A percentile compares a stretch with the other conserved stretches of the same genome.
These are phyloP conservation scores for Termitomyces eurrhizus DNA, from an alignment of 768 basidiomycete species.

Conservation along the genomic window DNA sequence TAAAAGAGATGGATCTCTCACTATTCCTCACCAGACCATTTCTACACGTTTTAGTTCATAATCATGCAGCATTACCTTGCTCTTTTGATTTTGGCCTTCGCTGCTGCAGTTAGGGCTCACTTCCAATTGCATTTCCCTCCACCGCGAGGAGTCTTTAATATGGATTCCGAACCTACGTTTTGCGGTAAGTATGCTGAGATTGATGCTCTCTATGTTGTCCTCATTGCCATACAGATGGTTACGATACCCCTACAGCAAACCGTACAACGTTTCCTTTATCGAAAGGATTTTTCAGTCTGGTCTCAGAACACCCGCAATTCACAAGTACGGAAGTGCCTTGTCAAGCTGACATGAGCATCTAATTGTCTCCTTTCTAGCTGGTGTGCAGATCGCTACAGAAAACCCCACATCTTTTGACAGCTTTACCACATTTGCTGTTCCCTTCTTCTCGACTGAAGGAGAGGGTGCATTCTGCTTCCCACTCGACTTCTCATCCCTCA, in stretches of 20 bases:
- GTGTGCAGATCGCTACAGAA: slow-evolving; percentile 51
- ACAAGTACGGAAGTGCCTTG: slow-evolving; percentile 39
- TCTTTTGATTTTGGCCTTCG: slow-evolving; percentile 33
- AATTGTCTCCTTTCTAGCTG: slow-evolving; percentile 31
- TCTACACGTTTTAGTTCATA: not conserved
- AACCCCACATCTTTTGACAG: slow-evolving; percentile 42
- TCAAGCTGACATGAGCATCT: slow-evolving; percentile 4
- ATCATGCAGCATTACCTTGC: slow-evolving; percentile 18
- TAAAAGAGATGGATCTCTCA: not conserved
- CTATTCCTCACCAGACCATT: not conserved
- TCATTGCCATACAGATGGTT: slow-evolving; percentile 51
- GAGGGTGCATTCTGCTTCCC: slow-evolving; percentile 68
- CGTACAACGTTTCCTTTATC: slow-evolving; percentile 69
- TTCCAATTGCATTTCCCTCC: slow-evolving; percentile 77
- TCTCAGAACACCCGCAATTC: slow-evolving; percentile 64
- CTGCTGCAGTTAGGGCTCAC: slow-evolving; percentile 56
- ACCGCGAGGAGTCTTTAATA: slow-evolving; percentile 67
- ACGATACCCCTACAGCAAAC: slow-evolving; percentile 42
- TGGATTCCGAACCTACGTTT: slow-evolving; percentile 53
- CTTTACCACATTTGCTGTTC: slow-evolving; percentile 53
- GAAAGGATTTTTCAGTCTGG: slow-evolving; percentile 55
- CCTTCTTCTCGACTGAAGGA: slow-evolving; percentile 46
- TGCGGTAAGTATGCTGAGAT: slow-evolving; percentile 48
- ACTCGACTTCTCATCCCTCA: slow-evolving; percentile 47
- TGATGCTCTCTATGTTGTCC: not conserved